Conservation (phyloP, 805 yeast genomes). For the Barnettozyma botsteinii region DNA sequence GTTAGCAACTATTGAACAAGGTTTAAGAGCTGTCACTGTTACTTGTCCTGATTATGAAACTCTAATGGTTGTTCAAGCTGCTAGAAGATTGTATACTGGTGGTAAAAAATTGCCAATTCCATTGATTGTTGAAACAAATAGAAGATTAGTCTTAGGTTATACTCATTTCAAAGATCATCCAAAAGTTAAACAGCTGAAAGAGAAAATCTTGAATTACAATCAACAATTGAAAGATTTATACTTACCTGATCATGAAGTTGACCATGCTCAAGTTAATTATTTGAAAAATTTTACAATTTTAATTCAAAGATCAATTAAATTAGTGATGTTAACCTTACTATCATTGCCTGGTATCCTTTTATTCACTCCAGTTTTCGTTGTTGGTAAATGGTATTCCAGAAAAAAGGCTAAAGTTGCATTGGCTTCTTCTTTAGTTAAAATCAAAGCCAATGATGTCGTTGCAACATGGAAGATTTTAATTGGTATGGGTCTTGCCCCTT, state of each 20-base stretch:
- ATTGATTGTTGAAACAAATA: conserved; percentile 82
- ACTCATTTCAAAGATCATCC: conserved; percentile 68
- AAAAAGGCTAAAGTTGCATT: conserved; percentile 73
- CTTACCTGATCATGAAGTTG: conserved; percentile 48
- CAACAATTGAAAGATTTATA: conserved; percentile 55
- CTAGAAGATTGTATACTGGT: conserved; percentile 79
- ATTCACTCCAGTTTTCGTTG: conserved; percentile 82
- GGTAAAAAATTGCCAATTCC: conserved; percentile 74
- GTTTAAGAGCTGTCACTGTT: conserved; percentile 84
- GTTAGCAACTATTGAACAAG: conserved; percentile 65
- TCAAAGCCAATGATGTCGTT: conserved; percentile 87
- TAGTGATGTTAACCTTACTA: conserved; percentile 50
- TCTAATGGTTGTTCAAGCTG: conserved; percentile 90
- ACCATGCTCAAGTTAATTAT: conserved; percentile 44
- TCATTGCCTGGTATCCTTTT: conserved; percentile 86
- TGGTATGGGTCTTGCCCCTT: conserved; percentile 83
- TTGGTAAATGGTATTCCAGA: conserved; percentile 68
- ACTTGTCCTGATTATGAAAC: conserved; percentile 93
- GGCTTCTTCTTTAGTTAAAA: conserved; percentile 82
- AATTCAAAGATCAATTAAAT: conserved; percentile 49
- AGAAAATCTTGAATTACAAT: conserved; percentile 67
- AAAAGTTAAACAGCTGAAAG: conserved; percentile 51
- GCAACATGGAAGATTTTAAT: conserved; percentile 97
- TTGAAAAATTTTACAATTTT: conserved; percentile 47
- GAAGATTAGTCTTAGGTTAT: conserved; percentile 81